Base-by-base conservation (phyloP, 176 grass and related monocot species). In the Pontederia crassipes region DNA sequence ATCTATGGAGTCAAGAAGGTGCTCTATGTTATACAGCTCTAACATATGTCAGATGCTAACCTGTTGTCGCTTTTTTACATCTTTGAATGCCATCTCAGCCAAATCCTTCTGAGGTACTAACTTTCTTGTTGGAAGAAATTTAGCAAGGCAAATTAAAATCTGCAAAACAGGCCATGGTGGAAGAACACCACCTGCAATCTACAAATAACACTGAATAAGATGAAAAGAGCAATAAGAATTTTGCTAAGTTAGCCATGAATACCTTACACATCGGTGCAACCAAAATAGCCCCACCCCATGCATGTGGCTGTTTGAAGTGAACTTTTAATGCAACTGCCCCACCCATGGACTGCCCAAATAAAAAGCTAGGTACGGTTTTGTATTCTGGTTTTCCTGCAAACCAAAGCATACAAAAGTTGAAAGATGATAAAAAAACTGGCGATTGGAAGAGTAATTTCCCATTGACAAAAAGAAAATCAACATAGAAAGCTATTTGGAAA, bases 241-340 rank as follows among this genome's bases (percentile, higher is more conserved):
- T 40, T 40, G 2, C 32, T 1, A 40, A 40, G 32, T 40, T 1
- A 40, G 32, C 0, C 32, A 40, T 40, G 6, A 65, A 17, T 82
- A 95, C 89, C 85, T 95, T 89, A 28, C 89, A 95, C 89, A 95
- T 95, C n/a, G 89, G 89, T 74, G 89, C 85, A 69, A 95, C 78
- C 58, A 95, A 68, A 53, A 95, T 74, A 68, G 89, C 85, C 72
- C 89, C 85, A 77, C 80, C 72, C 89, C 89, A 88, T 54, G 71
- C 75, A 75, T 82, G 71, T n/a, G 73, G 89, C 81, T 95, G 81
- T 62, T 95, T 95, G 35, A 95, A 89, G 57, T 88, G 84, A 58
- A 95, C 66, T 72, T 89, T 95, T 69, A 95, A 68, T 72, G 89
- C 81, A 73, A 95, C 79, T 59, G 89, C 89, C n/a, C 85, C 89